phyloP scores from a whole-genome alignment of 768 basidiomycete species.

The Suillus luteus region DNA sequence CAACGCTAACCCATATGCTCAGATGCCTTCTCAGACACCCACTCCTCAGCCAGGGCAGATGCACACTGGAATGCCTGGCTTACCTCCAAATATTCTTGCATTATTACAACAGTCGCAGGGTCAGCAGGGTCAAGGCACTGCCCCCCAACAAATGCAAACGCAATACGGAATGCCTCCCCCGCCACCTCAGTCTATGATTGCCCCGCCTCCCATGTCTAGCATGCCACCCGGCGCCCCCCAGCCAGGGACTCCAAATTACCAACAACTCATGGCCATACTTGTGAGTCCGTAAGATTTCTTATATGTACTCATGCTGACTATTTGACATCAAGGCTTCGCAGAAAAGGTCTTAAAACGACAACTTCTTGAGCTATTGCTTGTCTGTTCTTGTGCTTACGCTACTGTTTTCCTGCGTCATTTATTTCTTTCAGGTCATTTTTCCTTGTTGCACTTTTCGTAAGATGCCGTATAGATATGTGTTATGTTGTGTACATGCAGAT shows the following conservation, averaged over 20 bases:
- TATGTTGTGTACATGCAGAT: constrained; percentile 8
- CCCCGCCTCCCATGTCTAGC: constrained; percentile 43
- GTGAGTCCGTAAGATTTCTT: constrained; percentile 40
- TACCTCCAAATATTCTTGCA: constrained; percentile 73
- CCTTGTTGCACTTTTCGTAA: constrained; percentile 8
- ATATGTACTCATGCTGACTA: constrained; percentile 1
- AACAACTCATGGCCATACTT: constrained; percentile 70
- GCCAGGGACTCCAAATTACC: constrained; percentile 49
- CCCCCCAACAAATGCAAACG: constrained; percentile 9
- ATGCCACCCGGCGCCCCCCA: constrained; percentile 43
- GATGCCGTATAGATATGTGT: constrained; percentile 8
- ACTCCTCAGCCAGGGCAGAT: constrained; percentile 37
- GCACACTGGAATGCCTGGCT: constrained; percentile 36
- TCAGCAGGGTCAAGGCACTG: constrained; percentile 35
- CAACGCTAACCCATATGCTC: constrained; percentile 29
- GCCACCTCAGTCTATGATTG: constrained; percentile 46
- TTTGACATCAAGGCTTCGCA: constrained; percentile 25
- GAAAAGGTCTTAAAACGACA: constrained; percentile 26
- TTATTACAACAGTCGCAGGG: constrained; percentile 56
- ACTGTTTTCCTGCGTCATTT: constrained; percentile 3
- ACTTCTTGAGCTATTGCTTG: constrained; percentile 2
- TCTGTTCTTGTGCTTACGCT: constrained; percentile 6
- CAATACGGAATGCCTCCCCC: constrained; percentile 42
- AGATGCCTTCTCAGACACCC: constrained; percentile 31
- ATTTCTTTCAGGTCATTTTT: constrained; percentile 7